Evolutionary conservation across 2,329 filamentous ascomycete genomes (phyloP).

Genomic region (Pyrenophora tritici-repentis): DNA sequence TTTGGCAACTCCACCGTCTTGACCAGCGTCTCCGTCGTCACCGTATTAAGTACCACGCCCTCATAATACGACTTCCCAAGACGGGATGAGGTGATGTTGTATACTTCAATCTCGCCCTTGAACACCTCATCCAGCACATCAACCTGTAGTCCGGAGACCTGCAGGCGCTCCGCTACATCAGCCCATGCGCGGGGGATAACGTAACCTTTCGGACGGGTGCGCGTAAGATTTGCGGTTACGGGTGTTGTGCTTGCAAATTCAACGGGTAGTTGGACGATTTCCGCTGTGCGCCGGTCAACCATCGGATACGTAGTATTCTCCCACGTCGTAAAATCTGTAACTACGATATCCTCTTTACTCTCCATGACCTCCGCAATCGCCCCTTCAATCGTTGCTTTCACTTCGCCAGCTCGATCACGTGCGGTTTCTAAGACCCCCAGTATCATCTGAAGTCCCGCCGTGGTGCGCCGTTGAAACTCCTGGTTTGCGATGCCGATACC

Average conservation of each 20-base stretch:
- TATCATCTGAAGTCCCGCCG: slow-evolving; percentile 41
- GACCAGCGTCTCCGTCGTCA: slow-evolving; percentile 34
- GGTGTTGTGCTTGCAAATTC: slow-evolving; percentile 45
- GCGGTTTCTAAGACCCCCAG: slow-evolving; percentile 44
- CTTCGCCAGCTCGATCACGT: slow-evolving; percentile 30
- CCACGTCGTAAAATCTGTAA: slow-evolving; percentile 39
- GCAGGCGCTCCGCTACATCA: slow-evolving; percentile 41
- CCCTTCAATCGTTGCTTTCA: slow-evolving; percentile 36
- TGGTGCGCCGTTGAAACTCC: slow-evolving; percentile 40
- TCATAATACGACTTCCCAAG: slow-evolving; percentile 42
- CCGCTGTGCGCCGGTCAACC: slow-evolving; percentile 38
- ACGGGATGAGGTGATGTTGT: slow-evolving; percentile 40
- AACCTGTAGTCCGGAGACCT: slow-evolving; percentile 42
- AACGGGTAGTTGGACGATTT: slow-evolving; percentile 41
- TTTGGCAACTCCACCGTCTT: slow-evolving; percentile 36
- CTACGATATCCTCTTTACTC: slow-evolving; percentile 35
- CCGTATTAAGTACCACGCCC: slow-evolving; percentile 39
- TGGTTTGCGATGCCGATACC: slow-evolving; percentile 46
- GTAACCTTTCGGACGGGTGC: slow-evolving; percentile 41
- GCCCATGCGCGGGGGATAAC: slow-evolving; percentile 45
- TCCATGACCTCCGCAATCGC: slow-evolving; percentile 33
- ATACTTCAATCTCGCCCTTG: slow-evolving; percentile 38
- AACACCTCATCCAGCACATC: slow-evolving; percentile 36
- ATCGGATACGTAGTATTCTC: slow-evolving; percentile 41
- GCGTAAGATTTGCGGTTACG: slow-evolving; percentile 42